Conservation (phyloP, 345 rosid species). For the Eutrema japonicum region DNA sequence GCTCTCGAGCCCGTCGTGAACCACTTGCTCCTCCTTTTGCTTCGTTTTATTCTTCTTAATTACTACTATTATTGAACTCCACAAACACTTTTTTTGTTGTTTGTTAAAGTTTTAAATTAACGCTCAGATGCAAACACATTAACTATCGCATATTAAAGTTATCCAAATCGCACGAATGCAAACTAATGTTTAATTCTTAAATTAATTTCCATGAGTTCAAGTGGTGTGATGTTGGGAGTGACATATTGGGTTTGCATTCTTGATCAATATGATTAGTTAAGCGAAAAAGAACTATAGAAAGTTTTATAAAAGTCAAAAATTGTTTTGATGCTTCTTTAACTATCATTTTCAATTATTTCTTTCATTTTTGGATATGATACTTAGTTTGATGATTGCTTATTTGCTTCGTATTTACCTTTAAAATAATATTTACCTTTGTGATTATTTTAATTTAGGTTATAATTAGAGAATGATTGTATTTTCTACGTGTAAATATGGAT, state of each 20-base stretch:
- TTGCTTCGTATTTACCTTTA: neutral
- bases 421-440: neutral
- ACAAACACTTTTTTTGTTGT: neutral
- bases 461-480: neutral
- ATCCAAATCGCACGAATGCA: constrained; percentile 22
- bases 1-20: constrained; percentile 46
- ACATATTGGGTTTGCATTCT: constrained; percentile 18
- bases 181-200: constrained; percentile 9
- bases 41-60: constrained; percentile 22
- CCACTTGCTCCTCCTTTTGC: constrained; percentile 41
- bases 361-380: neutral
- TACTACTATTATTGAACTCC: constrained; percentile 32
- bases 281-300: neutral
- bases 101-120: no score
- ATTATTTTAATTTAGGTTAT: neutral
- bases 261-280: constrained; percentile 20
- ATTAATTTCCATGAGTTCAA: neutral
- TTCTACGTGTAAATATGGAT: neutral
- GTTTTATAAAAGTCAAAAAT: neutral
- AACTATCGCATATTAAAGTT: constrained; percentile 28
- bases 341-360: neutral
- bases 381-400: neutral
- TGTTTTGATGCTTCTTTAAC: constrained; percentile 1
- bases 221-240: constrained; percentile 37
- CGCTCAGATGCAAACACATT: neutral